Evolutionary conservation across 2,329 filamentous ascomycete species (phyloP), one percentile per base, ranked within the genome.

Genomic region (Penicillium griseofulvum): DNA sequence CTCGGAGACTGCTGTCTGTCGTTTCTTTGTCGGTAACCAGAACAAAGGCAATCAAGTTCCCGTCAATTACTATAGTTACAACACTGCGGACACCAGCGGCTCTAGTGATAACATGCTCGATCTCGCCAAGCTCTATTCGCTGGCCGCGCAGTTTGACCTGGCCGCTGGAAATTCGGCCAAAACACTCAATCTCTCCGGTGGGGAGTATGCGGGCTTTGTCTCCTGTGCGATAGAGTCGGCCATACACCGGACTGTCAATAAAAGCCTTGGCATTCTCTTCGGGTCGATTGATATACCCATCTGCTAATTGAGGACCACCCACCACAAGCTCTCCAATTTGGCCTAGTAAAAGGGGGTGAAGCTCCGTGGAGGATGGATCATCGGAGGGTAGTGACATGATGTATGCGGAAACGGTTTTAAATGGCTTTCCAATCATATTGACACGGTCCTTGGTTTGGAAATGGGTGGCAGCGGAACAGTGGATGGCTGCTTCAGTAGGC

Each of bases 101-200:
- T 52, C 82, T 82, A 42, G 87, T 78, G 2, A 87, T 80, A 1
- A 84, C 87, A 62, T 90, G 84, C 67, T 93, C 89, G 19, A 91
- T 80, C 66, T 92, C 90, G 0, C 89, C 89, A 5, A 94, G 82
- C 66, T 94, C 89, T 48, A 95, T 83, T 46, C 91, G 81, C 71
- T 96, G 91, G 1, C 91, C 91, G 50, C 91, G 83, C 8, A 96
- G 79, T 72, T 96, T 96, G 48, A 96, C 86, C 71, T 97, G 92
- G 0, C 90, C 91, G 47, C 85, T 84, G 2, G 83, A 83, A 12
- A 96, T 86, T 11, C 92, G 86, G 0, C 92, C 92, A 33, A 92
- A 80, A 66, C 90, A 95, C 69, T 96, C 89, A n/a, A 97, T 78
- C 0, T 81, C 83, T 0, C 91, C 90, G 56, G 88, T 80, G 0